These are phyloP conservation scores for Raddia distichophylla DNA, from an alignment of 176 grass and related monocot genomes.

Conservation along the genomic window DNA sequence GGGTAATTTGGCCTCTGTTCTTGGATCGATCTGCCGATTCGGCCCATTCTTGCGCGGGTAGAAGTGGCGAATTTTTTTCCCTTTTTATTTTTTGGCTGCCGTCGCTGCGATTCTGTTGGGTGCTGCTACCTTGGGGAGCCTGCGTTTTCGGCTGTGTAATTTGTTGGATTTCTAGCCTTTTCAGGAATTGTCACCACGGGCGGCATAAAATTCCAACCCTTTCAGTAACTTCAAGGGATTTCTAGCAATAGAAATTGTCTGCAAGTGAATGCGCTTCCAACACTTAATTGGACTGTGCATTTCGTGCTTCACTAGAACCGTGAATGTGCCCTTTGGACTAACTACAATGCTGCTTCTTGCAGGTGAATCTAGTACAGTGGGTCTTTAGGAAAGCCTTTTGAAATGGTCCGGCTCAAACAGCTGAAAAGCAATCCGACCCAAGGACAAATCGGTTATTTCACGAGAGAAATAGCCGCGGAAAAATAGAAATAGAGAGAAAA, in stretches of 20 bases:
- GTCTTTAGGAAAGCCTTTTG: neutral
- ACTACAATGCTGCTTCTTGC: neutral
- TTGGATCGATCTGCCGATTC: constrained; percentile 49
- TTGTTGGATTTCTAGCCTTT: neutral
- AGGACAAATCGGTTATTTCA: no score
- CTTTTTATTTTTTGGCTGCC: neutral
- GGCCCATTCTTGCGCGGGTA: neutral
- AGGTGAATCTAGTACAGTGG: constrained; percentile 35
- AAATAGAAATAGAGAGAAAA: no score
- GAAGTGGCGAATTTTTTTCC: constrained; percentile 1
- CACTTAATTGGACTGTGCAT: neutral
- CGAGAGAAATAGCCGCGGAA: no score
- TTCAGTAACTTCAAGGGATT: neutral
- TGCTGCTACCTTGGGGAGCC: neutral
- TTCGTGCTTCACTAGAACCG: neutral
- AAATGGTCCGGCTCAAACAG: no score
- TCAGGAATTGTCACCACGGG: neutral
- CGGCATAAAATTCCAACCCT: neutral
- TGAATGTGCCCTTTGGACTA: neutral
- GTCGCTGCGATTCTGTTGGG: neutral
- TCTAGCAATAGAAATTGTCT: neutral
- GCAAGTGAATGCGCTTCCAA: constrained; percentile 17
- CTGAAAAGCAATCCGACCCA: no score
- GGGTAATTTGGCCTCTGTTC: neutral
- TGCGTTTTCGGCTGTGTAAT: neutral